phyloP scores from a whole-genome alignment of 441 rosid genomes.

The Viola pubescens region DNA sequence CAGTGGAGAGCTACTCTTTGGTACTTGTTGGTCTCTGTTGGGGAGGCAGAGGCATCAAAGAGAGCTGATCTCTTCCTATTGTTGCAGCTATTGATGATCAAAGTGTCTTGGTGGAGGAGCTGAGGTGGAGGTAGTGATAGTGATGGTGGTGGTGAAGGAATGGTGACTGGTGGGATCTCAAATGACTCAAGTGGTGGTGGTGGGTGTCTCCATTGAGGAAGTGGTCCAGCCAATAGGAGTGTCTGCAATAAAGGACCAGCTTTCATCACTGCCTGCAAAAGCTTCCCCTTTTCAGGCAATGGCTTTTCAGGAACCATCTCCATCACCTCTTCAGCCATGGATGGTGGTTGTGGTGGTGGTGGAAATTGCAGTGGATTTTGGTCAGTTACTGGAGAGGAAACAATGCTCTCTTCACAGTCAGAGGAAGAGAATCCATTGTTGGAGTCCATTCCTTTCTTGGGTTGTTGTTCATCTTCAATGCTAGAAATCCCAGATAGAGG shows the following conservation, averaged over 20 bases:
- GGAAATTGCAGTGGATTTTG: constrained; percentile 12
- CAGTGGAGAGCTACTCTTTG: constrained; percentile 57
- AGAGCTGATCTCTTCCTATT: constrained; percentile 52
- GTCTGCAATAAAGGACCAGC: constrained; percentile 88
- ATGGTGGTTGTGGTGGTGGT: constrained; percentile 17
- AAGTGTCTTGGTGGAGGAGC: constrained; percentile 40
- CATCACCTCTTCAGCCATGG: constrained; percentile 14
- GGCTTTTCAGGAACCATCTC: constrained; percentile 50
- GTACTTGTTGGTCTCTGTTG: constrained; percentile 44
- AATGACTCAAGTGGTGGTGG: constrained; percentile 64
- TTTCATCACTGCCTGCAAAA: constrained; percentile 81
- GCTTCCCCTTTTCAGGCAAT: constrained; percentile 88
- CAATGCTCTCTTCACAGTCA: constrained; percentile 88
- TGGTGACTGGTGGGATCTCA: constrained; percentile 78
- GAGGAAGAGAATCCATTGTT: constrained; percentile 39
- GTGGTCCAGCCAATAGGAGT: constrained; percentile 76
- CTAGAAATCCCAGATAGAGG: constrained; percentile 31
- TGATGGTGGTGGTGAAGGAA: constrained; percentile 67
- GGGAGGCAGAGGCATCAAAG: constrained; percentile 45
- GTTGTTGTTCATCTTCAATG: constrained; percentile 40
- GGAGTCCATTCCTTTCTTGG: constrained; percentile 32
- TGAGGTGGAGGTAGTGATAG: constrained; percentile 33
- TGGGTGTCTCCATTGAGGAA: constrained; percentile 93
- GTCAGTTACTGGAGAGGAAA: constrained; percentile 44
- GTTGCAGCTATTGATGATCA: constrained; percentile 26